These are phyloP conservation scores for Kwoniella heveanensis DNA, from an alignment of 768 basidiomycete species.

Conservation along the genomic window DNA sequence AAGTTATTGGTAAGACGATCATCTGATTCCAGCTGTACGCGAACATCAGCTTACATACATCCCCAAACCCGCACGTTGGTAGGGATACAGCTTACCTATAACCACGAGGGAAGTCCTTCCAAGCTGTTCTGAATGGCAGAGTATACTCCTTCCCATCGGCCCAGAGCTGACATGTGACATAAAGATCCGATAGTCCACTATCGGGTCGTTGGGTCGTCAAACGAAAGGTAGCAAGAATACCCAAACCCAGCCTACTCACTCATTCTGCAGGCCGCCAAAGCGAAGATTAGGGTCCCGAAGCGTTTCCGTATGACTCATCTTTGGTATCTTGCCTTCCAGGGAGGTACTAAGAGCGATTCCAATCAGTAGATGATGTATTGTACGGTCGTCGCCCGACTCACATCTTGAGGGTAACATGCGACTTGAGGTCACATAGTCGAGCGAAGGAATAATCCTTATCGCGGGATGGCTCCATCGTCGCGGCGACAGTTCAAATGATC, in stretches of 20 bases:
- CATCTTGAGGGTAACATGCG: conserved; percentile 69
- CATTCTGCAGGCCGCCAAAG: conserved; percentile 76
- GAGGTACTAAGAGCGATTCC: conserved; percentile 35
- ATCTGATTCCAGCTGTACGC: conserved; percentile 86
- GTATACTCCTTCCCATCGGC: conserved; percentile 92
- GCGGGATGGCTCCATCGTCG: conserved; percentile 33
- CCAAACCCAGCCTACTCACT: conserved; percentile 58
- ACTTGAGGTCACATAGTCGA: conserved; percentile 81
- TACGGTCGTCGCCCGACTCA: too few species aligned
- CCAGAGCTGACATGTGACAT: conserved; percentile 86
- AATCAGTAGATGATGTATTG: neutral
- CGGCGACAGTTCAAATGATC: too few species aligned
- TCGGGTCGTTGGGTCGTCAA: conserved; percentile 12
- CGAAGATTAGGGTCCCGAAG: conserved; percentile 78
- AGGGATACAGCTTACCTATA: conserved; percentile 64
- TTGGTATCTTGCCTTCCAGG: conserved; percentile 76
- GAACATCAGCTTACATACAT: neutral
- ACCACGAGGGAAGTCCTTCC: conserved; percentile 83
- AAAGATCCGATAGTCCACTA: conserved; percentile 87
- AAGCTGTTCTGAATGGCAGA: conserved; percentile 85
- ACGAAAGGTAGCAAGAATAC: neutral
- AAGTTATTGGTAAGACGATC: conserved; percentile 86
- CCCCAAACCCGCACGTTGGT: neutral
- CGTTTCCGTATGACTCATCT: conserved; percentile 73
- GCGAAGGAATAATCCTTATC: conserved; percentile 86